These are phyloP conservation scores for Xylaria sp. DNA, from an alignment of 2,329 filamentous ascomycete species.

Conservation along the genomic window DNA sequence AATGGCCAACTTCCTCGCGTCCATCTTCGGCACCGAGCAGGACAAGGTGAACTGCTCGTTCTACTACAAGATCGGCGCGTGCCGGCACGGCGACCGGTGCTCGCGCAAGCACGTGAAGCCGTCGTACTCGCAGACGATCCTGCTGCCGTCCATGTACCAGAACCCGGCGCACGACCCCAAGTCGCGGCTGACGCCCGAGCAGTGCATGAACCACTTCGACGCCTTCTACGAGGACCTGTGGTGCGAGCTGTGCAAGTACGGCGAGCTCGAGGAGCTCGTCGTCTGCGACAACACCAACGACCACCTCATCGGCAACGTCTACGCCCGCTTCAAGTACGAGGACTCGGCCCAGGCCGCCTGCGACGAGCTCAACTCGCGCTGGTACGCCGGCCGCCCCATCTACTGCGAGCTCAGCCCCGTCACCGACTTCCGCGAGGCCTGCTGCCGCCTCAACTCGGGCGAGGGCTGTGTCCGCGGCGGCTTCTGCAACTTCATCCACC, in stretches of 20 bases:
- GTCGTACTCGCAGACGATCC: conserved; percentile 96
- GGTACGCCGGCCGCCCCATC: conserved; percentile 97
- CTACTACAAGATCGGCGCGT: conserved; percentile 99
- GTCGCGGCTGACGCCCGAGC: conserved; percentile 94
- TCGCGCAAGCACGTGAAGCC: conserved; percentile 99
- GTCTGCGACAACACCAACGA: conserved; percentile 99
- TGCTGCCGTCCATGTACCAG: conserved; percentile 98
- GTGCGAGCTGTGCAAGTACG: conserved; percentile 99
- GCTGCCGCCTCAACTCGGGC: conserved; percentile 91
- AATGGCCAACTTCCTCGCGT: conserved; percentile 98
- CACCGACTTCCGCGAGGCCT: conserved; percentile 97
- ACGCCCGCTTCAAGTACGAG: conserved; percentile 99
- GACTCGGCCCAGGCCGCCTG: conserved; percentile 93
- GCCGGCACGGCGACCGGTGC: conserved; percentile 97
- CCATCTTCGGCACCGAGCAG: conserved; percentile 99
- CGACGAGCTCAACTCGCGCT: conserved; percentile 92
- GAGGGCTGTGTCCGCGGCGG: conserved; percentile 96
- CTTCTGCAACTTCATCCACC: conserved; percentile 99
- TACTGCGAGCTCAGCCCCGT: conserved; percentile 98
- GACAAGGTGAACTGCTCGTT: conserved; percentile 99
- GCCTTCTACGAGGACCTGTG: conserved; percentile 99
- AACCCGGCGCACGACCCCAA: conserved; percentile 98
- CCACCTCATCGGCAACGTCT: conserved; percentile 98
- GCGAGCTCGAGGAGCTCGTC: conserved; percentile 95
- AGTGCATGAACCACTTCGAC: conserved; percentile 99